Evolutionary conservation across 805 yeast species (phyloP).

Genomic region (Barnettozyma wickerhamii): DNA sequence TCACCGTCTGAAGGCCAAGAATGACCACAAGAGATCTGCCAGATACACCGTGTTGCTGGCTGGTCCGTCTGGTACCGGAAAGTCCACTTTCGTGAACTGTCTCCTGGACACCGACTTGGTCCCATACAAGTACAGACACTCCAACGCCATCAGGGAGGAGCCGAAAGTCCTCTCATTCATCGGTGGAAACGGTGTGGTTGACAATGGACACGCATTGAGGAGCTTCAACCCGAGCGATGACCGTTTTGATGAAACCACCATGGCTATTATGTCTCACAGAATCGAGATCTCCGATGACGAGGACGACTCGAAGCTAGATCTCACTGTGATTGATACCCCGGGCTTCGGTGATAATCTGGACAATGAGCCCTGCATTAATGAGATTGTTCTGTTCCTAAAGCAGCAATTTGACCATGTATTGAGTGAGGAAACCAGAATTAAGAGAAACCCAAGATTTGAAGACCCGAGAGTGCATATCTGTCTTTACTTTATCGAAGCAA

Average conservation of each 20-base stretch:
- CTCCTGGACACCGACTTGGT: slow-evolving; percentile 58
- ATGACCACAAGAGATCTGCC: slow-evolving; percentile 68
- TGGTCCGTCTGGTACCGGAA: slow-evolving; percentile 75
- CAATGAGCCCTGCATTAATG: slow-evolving; percentile 61
- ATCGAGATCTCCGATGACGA: slow-evolving; percentile 56
- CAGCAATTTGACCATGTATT: slow-evolving; percentile 76
- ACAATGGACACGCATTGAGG: slow-evolving; percentile 40
- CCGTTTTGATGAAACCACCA: slow-evolving; percentile 68
- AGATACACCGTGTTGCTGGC: slow-evolving; percentile 70
- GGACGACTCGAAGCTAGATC: slow-evolving; percentile 49
- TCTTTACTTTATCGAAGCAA: slow-evolving; percentile 67
- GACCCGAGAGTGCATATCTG: slow-evolving; percentile 76
- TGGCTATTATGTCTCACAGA: slow-evolving; percentile 64
- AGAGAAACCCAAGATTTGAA: slow-evolving; percentile 77
- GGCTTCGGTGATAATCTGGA: slow-evolving; percentile 74
- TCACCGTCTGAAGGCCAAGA: slow-evolving; percentile 41
- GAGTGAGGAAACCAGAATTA: slow-evolving; percentile 82
- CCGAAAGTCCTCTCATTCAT: slow-evolving; percentile 21
- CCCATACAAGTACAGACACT: slow-evolving; percentile 51
- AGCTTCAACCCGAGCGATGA: slow-evolving; percentile 52
- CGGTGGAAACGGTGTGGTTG: slow-evolving; percentile 9
- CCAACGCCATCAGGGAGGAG: slow-evolving; percentile 26
- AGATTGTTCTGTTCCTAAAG: slow-evolving; percentile 61
- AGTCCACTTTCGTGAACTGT: slow-evolving; percentile 70
- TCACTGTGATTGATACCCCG: slow-evolving; percentile 69